Evolutionary conservation across 257 asterid genomes (phyloP).

Genomic region (Scutellaria barbata): DNA sequence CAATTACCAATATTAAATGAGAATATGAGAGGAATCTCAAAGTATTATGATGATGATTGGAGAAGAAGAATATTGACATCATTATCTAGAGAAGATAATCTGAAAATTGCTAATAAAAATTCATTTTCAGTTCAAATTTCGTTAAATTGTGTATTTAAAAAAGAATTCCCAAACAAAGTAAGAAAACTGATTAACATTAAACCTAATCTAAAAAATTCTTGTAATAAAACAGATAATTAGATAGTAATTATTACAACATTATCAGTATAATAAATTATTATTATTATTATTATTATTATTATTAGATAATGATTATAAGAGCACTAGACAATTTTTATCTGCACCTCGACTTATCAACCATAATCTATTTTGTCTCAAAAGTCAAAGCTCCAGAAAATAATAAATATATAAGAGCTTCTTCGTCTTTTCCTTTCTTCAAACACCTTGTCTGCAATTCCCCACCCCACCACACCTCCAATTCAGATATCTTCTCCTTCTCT

Average conservation of each 20-base stretch:
- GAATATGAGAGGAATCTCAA: no score
- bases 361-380: constrained; percentile 4
- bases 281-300: no score
- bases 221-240: constrained; percentile 15
- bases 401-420: background rate
- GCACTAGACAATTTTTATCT: constrained; percentile 21
- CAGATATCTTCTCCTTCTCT: constrained; percentile 2
- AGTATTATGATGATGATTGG: no score
- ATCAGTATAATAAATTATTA: background rate
- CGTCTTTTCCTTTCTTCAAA: constrained; percentile 15
- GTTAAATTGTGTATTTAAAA: no score
- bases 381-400: constrained; percentile 21
- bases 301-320: constrained; percentile 17
- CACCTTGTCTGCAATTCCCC: background rate
- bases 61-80: no score
- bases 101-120: no score
- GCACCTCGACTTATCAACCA: constrained; percentile 46
- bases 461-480: constrained; percentile 1
- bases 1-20: no score
- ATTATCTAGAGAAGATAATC: no score
- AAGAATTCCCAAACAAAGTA: background rate
- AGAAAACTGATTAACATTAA: background rate
- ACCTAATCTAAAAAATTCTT: constrained; percentile 1
- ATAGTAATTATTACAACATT: constrained; percentile 14
- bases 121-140: no score